Conservation (phyloP, 441 rosid genomes). For the Syzygium syzygioides region DNA sequence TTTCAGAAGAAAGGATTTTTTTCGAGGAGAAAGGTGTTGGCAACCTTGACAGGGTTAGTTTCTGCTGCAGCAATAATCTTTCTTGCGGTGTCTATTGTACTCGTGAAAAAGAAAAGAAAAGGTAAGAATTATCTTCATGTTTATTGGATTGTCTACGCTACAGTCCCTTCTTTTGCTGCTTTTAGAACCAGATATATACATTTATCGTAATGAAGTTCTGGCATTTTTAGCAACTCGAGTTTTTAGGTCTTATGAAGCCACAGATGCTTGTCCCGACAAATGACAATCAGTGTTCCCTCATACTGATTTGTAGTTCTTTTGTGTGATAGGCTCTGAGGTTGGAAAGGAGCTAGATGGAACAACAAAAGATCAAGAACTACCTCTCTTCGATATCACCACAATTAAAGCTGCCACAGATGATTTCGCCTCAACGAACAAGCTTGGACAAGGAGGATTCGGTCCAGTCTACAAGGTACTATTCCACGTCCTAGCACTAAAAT, state of each 20-base stretch:
- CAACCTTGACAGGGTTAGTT: background rate
- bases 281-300: background rate
- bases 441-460: conserved; percentile 7
- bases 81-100: background rate
- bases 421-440: background rate
- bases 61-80: background rate
- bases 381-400: background rate
- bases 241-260: background rate
- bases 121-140: conserved; percentile 9
- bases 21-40: conserved; percentile 15
- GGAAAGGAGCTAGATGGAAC: background rate
- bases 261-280: background rate
- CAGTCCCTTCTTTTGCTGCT: background rate
- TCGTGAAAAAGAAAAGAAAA: conserved; percentile 12
- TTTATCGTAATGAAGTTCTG: background rate
- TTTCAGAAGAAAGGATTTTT: background rate
- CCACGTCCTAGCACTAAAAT: background rate
- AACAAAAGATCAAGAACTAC: background rate
- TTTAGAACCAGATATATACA: background rate
- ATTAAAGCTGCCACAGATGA: conserved; percentile 1
- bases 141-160: background rate
- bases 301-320: background rate
- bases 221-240: background rate
- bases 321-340: background rate
- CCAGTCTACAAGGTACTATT: background rate